Percentiles rank a stretch among this genome's conserved stretches.
phyloP scores from a whole-genome alignment of 441 rosid genomes.

The Isatis lusitanica region DNA sequence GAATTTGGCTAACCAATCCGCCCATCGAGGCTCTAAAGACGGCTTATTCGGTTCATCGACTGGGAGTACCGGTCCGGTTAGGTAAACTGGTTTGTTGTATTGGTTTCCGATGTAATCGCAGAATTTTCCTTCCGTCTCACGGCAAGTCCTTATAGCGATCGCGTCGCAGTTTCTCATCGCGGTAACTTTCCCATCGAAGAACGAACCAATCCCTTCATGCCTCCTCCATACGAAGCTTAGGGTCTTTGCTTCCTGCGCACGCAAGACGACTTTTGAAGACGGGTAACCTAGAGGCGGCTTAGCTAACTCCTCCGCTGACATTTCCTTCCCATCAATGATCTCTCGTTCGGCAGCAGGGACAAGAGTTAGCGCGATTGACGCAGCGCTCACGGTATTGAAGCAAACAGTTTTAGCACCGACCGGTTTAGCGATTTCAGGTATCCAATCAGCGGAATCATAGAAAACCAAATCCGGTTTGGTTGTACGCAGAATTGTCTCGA shows the following conservation, averaged over 20 bases:
- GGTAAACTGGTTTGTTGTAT: constrained; percentile 44
- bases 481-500: constrained; percentile 36
- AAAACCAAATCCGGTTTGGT: constrained; percentile 46
- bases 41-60: neutral
- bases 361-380: constrained; percentile 49
- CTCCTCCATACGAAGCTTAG: constrained; percentile 35
- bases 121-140: constrained; percentile 53
- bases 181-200: constrained; percentile 43
- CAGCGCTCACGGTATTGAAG: constrained; percentile 48
- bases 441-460: constrained; percentile 57
- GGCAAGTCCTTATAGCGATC: constrained; percentile 61
- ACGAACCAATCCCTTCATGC: constrained; percentile 49
- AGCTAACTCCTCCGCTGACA: constrained; percentile 46
- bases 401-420: constrained; percentile 53
- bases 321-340: constrained; percentile 33
- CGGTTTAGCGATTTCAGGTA: constrained; percentile 49
- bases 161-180: constrained; percentile 52
- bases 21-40: constrained; percentile 43
- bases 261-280: constrained; percentile 46
- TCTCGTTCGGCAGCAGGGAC: constrained; percentile 58
- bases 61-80: constrained; percentile 53
- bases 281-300: constrained; percentile 64
- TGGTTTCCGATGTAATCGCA: constrained; percentile 56
- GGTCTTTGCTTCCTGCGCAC: constrained; percentile 40
- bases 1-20: constrained; percentile 47